Percentiles rank a stretch among this genome's conserved stretches.
phyloP scores from a whole-genome alignment of 805 yeast species.

The Dipodascopsis uninucleata region DNA sequence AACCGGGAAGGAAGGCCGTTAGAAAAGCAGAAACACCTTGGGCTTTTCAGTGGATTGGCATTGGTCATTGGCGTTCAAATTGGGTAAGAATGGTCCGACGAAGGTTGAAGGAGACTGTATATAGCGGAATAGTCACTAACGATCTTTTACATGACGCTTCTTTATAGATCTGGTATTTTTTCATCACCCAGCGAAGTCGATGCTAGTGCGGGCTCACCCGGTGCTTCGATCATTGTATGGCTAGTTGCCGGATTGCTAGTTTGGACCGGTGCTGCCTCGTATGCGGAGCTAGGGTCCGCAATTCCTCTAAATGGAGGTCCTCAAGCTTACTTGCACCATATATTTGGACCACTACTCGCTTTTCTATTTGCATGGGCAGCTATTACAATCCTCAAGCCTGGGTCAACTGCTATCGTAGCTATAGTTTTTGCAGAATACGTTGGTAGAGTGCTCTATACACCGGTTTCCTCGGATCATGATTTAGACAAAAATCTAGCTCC shows the following conservation, averaged over 20 bases:
- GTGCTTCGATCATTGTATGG: constrained; percentile 40
- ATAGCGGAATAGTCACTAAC: too few species aligned
- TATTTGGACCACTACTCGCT: constrained; percentile 39
- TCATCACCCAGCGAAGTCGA: constrained; percentile 43
- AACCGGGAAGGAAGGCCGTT: constrained; percentile 28
- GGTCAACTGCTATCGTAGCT: constrained; percentile 41
- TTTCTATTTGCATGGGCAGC: constrained; percentile 42
- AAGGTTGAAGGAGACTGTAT: too few species aligned
- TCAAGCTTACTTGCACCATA: constrained; percentile 39
- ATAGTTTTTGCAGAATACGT: constrained; percentile 41
- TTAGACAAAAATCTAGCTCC: constrained; percentile 22
- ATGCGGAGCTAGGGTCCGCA: constrained; percentile 42
- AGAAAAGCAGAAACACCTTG: constrained; percentile 30
- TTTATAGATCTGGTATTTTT: constrained; percentile 39
- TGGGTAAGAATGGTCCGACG: constrained; percentile 31
- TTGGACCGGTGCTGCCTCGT: constrained; percentile 45
- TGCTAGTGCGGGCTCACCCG: constrained; percentile 39
- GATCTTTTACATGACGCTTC: not conserved
- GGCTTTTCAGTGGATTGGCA: constrained; percentile 37
- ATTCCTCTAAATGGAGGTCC: constrained; percentile 43
- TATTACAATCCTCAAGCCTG: constrained; percentile 41
- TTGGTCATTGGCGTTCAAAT: constrained; percentile 43
- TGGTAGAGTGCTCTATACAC: constrained; percentile 27
- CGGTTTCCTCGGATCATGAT: constrained; percentile 4
- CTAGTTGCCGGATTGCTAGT: constrained; percentile 40